A percentile compares a stretch with the other conserved stretches of the same genome.
phyloP scores from a whole-genome alignment of 2,329 filamentous ascomycete genomes.

The Macrophomina tecta region DNA sequence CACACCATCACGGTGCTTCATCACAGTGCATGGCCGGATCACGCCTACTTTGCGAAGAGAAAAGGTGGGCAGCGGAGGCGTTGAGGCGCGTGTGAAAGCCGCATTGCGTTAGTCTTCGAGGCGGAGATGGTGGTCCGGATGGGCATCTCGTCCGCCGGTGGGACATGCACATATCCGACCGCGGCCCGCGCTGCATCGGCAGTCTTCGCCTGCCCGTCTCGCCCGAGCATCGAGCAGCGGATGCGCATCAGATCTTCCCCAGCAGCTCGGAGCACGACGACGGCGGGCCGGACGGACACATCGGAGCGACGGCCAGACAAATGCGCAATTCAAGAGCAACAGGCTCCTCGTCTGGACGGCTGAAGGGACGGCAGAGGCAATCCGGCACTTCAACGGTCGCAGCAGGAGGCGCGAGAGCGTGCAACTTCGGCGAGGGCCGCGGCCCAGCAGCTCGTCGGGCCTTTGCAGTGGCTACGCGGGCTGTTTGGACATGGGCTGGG shows the following conservation, averaged over 20 bases:
- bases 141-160: not conserved
- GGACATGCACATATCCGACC: slow-evolving; percentile 3
- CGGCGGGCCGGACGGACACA: no score
- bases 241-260: no score
- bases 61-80: not conserved
- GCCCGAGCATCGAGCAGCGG: no score
- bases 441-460: not conserved
- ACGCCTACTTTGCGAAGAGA: not conserved
- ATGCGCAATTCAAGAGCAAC: no score
- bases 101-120: not conserved
- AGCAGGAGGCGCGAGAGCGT: not conserved
- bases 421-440: not conserved
- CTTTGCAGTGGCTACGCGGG: not conserved
- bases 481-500: not conserved
- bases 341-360: no score
- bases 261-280: no score
- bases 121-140: not conserved
- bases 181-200: not conserved
- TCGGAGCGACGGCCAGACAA: no score
- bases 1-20: slow-evolving; percentile 2
- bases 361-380: no score
- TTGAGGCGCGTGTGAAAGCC: not conserved
- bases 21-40: not conserved
- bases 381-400: no score
- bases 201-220: not conserved